Conservation (phyloP, 2,329 filamentous ascomycete genomes). For the Diaporthe sp. region DNA sequence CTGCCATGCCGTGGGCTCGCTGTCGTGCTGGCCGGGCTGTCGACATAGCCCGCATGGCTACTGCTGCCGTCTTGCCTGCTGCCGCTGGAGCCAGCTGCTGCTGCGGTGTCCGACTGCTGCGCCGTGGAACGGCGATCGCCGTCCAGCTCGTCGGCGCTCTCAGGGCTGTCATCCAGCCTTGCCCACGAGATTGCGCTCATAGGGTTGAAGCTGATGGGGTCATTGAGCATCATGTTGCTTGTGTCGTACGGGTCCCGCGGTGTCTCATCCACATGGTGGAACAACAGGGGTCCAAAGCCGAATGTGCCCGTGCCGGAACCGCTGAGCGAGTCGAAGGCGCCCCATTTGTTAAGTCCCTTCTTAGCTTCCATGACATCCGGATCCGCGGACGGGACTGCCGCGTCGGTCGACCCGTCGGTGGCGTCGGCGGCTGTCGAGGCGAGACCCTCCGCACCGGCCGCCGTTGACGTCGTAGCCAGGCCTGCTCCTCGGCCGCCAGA, state of each 20-base stretch:
- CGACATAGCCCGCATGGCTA: background rate
- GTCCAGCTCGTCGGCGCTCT: background rate
- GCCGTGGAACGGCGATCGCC: background rate
- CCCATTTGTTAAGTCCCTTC: conserved; percentile 30
- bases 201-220: conserved; percentile 36
- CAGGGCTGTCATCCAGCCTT: conserved; percentile 13
- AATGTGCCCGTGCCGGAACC: conserved; percentile 26
- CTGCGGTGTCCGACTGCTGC: background rate
- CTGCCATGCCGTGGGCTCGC: conserved; percentile 6
- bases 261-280: conserved; percentile 21
- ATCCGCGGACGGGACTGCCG: conserved; percentile 13
- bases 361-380: conserved; percentile 22
- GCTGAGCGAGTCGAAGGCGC: conserved; percentile 23
- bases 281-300: conserved; percentile 29
- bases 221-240: conserved; percentile 25
- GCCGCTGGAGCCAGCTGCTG: background rate
- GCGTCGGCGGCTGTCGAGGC: background rate
- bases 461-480: background rate
- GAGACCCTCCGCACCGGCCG: background rate
- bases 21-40: conserved; percentile 15
- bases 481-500: background rate
- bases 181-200: conserved; percentile 33
- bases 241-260: conserved; percentile 28
- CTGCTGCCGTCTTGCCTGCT: background rate
- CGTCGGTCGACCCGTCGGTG: conserved; percentile 1